Evolutionary conservation across 2,329 filamentous ascomycete genomes (phyloP), one percentile per base, ranked within the genome.

Genomic region (Lecanosticta acicola): DNA sequence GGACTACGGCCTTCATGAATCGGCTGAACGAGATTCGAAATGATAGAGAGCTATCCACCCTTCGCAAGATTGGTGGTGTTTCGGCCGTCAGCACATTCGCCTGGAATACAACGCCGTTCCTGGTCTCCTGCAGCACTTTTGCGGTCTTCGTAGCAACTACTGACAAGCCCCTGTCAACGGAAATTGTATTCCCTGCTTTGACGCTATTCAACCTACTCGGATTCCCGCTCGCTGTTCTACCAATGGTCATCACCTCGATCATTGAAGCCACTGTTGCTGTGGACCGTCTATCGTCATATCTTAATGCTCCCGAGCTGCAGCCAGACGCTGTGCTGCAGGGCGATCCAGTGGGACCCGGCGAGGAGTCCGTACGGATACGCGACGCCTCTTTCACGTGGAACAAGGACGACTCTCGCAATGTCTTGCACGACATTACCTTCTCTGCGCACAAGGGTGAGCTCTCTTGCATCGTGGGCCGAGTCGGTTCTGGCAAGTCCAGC

Each of bases 191-290:
- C 70, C 93, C 93, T 5, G 90, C 91, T 4, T 66, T 86, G 64
- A 90, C 93, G 0, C 76, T 98, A 18, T 98, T 98, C 79, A 98
- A 98, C 64, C 75, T 98, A 20, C 78, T 98, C 38, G 94, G 90
- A 0, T 98, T 98, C 70, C 94, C 93, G 1, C 79, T 98, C 43
- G 85, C 93, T 2, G 84, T 98, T 32, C 74, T 98, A 21, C 93
- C 93, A 5, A 97, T 98, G 90, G 90, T 98, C 32, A 97, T 98
- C 57, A 95, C 90, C 0, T 84, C 91, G 4, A 87, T 98, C 52
- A 89, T 98, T 24, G 93, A 98, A 67, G 90, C 93, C 9, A 87
- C 81, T n/a, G 93, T 98, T 45, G 93, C 93, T 18, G 87, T 94
- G 17, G 80, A 80, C 20, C 86, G 93, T 60, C 74, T 98, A 55